Base-by-base conservation (phyloP, 1,139 yeast genomes). In the Geotrichum reessii region DNA sequence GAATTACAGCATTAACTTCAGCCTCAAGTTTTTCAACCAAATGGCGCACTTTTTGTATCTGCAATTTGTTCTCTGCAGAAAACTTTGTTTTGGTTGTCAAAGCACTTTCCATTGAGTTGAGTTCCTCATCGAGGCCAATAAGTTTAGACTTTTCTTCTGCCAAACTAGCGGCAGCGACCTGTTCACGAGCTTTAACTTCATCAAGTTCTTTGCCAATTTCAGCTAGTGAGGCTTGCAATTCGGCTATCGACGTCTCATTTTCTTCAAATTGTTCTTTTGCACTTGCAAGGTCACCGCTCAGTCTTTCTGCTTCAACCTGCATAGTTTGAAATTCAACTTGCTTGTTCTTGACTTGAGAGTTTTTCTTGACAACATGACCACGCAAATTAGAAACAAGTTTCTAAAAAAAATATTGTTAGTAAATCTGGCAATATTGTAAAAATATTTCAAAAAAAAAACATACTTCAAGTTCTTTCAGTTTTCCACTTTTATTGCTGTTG, bases 51-150 rank as follows among this genome's bases (percentile, higher is more conserved):
- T 82, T 82, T 70, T 86, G 91, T 14, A 79, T 73, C 57, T 81
- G 78, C 47, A 87, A 71, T 61, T 81, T 84, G 47, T 76, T 68
- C 47, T 81, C 82, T 53, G 80, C 81, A 49, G 81, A 72, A 47
- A 73, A 69, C 52, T 80, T 81, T 46, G 74, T 77, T 68, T 89
- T 91, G 12, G 69, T 67, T 58, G 79, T 78, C 44, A 86, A 72
- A 6, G 83, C 74, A 25, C 71, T 70, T 27, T 80, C 82, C 69
- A 90, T 77, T 61, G 86, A 92, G 48, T 78, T 79, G 55, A 91
- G 77, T 69, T 92, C 97, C 62, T 87, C 95, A 69, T 87, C 86
- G 53, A 89, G 78, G 1, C 93, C 93, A 50, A 84, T 68, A 56
- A 87, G 73, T 58, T 81, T 81, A 8, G 83, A 79, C 64, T 80